phyloP scores from a whole-genome alignment of 2,329 filamentous ascomycete species.

The Fusarium incarnatum region DNA sequence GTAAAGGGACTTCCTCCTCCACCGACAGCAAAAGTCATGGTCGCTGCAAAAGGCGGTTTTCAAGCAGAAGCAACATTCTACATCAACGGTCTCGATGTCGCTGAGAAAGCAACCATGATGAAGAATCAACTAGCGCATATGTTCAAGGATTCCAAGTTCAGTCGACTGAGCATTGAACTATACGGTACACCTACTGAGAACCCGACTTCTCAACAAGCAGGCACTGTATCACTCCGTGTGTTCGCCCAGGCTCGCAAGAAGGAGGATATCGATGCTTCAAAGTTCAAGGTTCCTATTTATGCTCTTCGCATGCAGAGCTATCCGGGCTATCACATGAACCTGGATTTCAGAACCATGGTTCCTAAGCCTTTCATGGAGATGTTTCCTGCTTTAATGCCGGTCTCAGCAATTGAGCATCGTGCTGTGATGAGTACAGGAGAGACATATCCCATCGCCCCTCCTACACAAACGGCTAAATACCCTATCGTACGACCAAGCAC shows the following conservation, averaged over 20 bases:
- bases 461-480: conserved; percentile 39
- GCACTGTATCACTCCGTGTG: conserved; percentile 61
- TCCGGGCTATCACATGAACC: conserved; percentile 57
- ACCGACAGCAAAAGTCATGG: conserved; percentile 52
- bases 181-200: conserved; percentile 55
- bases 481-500: conserved; percentile 42
- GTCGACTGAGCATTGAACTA: conserved; percentile 50
- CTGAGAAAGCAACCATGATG: conserved; percentile 57
- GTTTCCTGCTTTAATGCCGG: conserved; percentile 52
- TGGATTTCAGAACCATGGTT: conserved; percentile 58
- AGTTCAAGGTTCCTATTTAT: conserved; percentile 55
- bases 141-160: conserved; percentile 52
- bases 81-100: conserved; percentile 57
- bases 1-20: conserved; percentile 48
- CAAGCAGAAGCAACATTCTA: conserved; percentile 60
- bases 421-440: conserved; percentile 44
- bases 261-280: conserved; percentile 50
- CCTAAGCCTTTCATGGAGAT: conserved; percentile 59
- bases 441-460: conserved; percentile 34
- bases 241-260: conserved; percentile 58
- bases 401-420: conserved; percentile 46
- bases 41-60: conserved; percentile 58
- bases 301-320: conserved; percentile 57
- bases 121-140: conserved; percentile 54
- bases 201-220: conserved; percentile 58